phyloP scores from a whole-genome alignment of 352 stramenopile species.

The Albugo candida region DNA sequence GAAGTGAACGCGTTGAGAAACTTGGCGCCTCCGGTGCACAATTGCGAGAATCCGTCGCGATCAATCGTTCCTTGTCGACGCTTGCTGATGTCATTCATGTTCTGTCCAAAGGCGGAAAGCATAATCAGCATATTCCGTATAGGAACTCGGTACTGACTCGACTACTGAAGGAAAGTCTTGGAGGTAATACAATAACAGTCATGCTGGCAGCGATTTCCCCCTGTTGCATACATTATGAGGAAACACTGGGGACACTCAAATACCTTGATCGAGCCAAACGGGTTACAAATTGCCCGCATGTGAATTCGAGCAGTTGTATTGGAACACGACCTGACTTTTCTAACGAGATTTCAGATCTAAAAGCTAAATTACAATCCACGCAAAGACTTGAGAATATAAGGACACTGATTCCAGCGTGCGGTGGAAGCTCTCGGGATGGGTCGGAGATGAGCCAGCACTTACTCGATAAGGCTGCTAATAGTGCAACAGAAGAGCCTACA shows the following conservation, averaged over 20 bases:
- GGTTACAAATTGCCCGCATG: constrained; percentile 18
- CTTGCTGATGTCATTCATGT: constrained; percentile 72
- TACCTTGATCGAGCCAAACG: constrained; percentile 55
- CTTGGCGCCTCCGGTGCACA: constrained; percentile 20
- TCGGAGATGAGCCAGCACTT: no score
- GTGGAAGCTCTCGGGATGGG: no score
- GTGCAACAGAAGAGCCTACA: no score
- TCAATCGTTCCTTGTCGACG: constrained; percentile 71
- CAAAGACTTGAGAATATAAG: neutral
- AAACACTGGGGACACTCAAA: constrained; percentile 70
- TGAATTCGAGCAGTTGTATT: constrained; percentile 17
- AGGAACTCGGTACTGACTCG: constrained; percentile 78
- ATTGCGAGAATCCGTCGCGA: constrained; percentile 49
- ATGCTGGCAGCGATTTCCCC: constrained; percentile 80
- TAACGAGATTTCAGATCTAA: constrained; percentile 22
- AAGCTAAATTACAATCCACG: constrained; percentile 13
- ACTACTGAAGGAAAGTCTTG: constrained; percentile 58
- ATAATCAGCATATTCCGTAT: constrained; percentile 50
- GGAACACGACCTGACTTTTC: constrained; percentile 17
- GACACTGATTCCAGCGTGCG: no score
- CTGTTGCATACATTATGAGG: constrained; percentile 67
- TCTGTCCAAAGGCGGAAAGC: constrained; percentile 14
- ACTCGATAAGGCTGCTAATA: no score
- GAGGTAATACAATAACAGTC: constrained; percentile 60
- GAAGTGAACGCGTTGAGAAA: constrained; percentile 38